phyloP scores from a whole-genome alignment of 148 eudicot genomes.

The Rheum nobile region DNA sequence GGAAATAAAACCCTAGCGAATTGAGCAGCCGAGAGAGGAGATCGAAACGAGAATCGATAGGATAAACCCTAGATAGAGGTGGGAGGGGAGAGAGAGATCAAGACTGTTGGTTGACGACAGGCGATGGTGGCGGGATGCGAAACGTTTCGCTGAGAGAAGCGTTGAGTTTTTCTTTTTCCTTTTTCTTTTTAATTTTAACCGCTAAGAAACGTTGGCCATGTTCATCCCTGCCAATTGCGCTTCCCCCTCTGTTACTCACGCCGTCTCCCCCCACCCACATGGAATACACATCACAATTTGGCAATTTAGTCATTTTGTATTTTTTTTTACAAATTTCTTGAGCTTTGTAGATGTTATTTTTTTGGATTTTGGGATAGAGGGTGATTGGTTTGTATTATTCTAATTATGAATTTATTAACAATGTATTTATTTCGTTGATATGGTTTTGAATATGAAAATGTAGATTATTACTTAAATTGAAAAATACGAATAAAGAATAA shows the following conservation, averaged over 20 bases:
- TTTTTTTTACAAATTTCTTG: not conserved
- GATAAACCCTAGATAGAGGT: conserved; percentile 16
- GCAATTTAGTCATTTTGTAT: not conserved
- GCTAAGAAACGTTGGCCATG: conserved; percentile 19
- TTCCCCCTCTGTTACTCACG: not conserved
- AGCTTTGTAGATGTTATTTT: not conserved
- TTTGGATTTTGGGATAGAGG: not conserved
- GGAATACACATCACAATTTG: not conserved
- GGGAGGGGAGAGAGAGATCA: not conserved
- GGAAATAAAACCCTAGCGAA: conserved; percentile 19
- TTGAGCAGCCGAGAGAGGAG: not conserved
- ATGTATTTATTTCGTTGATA: too few species aligned
- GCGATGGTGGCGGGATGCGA: conserved; percentile 29
- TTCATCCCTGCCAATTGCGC: not conserved
- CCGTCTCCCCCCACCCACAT: not conserved
- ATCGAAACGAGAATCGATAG: not conserved
- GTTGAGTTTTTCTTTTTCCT: not conserved
- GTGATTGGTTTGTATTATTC: too few species aligned
- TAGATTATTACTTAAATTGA: too few species aligned
- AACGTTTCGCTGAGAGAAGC: conserved; percentile 25
- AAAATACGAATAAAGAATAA: too few species aligned
- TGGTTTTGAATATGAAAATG: too few species aligned
- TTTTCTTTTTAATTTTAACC: not conserved
- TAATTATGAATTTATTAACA: not conserved
- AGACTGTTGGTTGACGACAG: not conserved